Evolutionary conservation across 2,329 filamentous ascomycete species (phyloP), one percentile per base, ranked within the genome.

Genomic region (Sporothrix inflata): DNA sequence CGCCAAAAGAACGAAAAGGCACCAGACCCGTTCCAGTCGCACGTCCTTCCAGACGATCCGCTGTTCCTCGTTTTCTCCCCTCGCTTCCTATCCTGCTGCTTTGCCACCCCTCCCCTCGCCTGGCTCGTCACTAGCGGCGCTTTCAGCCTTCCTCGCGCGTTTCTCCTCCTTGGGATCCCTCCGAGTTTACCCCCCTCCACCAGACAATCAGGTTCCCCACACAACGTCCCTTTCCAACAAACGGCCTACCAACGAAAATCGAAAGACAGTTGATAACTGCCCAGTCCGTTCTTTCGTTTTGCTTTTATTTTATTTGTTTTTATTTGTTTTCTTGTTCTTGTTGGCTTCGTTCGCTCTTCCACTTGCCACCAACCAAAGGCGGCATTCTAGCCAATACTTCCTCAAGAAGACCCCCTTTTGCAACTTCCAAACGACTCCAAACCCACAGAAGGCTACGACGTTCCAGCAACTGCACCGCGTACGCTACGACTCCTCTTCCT

Each of bases 131-230:
- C 67, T 69, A 69, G 67, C 51, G 49, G 67, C 51, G 38, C 38
- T 60, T 60, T 69, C 67, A 69, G 51, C 67, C 67, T 69, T 69
- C 24, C 51, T 69, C 49, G 66, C 66, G 30, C 34, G 27, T 38
- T 51, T 69, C 66, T 53, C 53, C 68, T 70, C 68, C 53, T 60
- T 70, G 53, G 68, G 51, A 69, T 47, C 51, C 67, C 67, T 60
- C 51, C 67, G 66, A 53, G 49, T 42, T 69, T 57, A 57, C 67
- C 49, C 67, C 49, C 38, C 65, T 24, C 45, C 6, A 21, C 49
- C 38, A 69, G 30, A n/a, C 67, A 67, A 67, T 67, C 63, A 67
- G n/a, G 19, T 47, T 55, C 49, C 51, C 67, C 49, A 53, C 66
- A 69, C 65, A 51, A 51, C 65, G 47, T 67, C 42, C 45, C 38